phyloP scores from a whole-genome alignment of 2,329 filamentous ascomycete species.

The Zasmidium angulare region DNA sequence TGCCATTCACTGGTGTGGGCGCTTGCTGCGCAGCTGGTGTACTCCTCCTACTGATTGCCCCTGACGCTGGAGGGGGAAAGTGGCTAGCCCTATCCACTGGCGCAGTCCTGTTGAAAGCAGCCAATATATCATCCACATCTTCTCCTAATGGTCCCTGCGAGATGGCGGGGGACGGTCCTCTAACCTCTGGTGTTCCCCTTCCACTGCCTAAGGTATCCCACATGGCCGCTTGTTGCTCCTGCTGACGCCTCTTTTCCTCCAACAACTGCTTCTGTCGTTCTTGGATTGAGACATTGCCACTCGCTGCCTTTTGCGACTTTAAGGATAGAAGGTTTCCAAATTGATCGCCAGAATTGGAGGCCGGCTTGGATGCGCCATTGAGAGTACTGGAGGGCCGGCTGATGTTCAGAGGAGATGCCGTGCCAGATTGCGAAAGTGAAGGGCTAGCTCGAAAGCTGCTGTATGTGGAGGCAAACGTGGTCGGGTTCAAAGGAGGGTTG shows the following conservation, averaged over 20 bases:
- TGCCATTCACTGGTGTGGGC: background rate
- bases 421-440: constrained; percentile 40
- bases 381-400: constrained; percentile 42
- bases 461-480: constrained; percentile 28
- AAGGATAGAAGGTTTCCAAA: constrained; percentile 75
- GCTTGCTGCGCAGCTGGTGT: constrained; percentile 35
- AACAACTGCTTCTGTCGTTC: constrained; percentile 69
- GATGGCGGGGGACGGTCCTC: constrained; percentile 23
- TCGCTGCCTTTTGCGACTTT: constrained; percentile 57
- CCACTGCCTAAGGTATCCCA: constrained; percentile 75
- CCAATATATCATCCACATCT: constrained; percentile 60
- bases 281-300: constrained; percentile 67
- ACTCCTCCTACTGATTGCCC: constrained; percentile 40
- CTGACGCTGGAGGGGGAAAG: constrained; percentile 49
- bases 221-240: constrained; percentile 69
- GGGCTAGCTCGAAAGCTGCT: constrained; percentile 40
- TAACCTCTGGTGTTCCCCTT: constrained; percentile 43
- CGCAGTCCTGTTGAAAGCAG: constrained; percentile 60
- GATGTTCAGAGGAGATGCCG: constrained; percentile 27
- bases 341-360: constrained; percentile 61
- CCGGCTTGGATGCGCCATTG: constrained; percentile 51
- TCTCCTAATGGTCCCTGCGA: constrained; percentile 20
- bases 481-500: constrained; percentile 21
- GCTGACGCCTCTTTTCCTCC: constrained; percentile 75
- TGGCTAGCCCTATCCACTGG: constrained; percentile 61